Evolutionary conservation across 2,329 filamentous ascomycete genomes (phyloP).

Genomic region (Phyllosticta citriasiana): DNA sequence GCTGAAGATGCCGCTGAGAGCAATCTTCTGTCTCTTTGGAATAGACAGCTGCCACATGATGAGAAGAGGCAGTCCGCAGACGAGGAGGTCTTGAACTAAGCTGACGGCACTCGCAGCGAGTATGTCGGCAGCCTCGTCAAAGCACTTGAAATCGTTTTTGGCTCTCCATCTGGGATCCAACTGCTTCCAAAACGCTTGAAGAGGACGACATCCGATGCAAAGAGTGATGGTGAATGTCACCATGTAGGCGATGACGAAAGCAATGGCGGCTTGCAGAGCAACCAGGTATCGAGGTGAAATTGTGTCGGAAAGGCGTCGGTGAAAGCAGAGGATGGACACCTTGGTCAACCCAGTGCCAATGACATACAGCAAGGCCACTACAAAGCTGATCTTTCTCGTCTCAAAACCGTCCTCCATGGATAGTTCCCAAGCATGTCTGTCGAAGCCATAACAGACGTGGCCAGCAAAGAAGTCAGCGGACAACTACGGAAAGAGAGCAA

Average conservation of each 20-base stretch:
- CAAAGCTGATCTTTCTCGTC: conserved; percentile 13
- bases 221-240: conserved; percentile 28
- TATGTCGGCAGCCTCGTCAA: conserved; percentile 29
- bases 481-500: too few relatives aligned
- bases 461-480: background rate
- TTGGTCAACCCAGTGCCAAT: conserved; percentile 22
- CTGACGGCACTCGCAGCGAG: conserved; percentile 30
- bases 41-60: conserved; percentile 37
- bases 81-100: conserved; percentile 31
- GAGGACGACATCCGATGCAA: conserved; percentile 28
- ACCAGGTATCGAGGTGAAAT: conserved; percentile 27
- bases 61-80: conserved; percentile 32
- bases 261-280: conserved; percentile 28
- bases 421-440: conserved; percentile 4
- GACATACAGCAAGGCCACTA: conserved; percentile 20
- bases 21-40: conserved; percentile 33
- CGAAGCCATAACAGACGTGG: background rate
- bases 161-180: conserved; percentile 25
- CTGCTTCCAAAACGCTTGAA: conserved; percentile 31
- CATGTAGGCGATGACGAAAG: conserved; percentile 29
- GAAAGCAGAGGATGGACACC: conserved; percentile 30
- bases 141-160: conserved; percentile 23
- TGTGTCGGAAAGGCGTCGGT: conserved; percentile 29
- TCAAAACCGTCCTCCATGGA: background rate
- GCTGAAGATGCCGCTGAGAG: conserved; percentile 34